Evolutionary conservation across 768 basidiomycete genomes (phyloP), one percentile per base, ranked within the genome.

Genomic region (Lactarius quietus): DNA sequence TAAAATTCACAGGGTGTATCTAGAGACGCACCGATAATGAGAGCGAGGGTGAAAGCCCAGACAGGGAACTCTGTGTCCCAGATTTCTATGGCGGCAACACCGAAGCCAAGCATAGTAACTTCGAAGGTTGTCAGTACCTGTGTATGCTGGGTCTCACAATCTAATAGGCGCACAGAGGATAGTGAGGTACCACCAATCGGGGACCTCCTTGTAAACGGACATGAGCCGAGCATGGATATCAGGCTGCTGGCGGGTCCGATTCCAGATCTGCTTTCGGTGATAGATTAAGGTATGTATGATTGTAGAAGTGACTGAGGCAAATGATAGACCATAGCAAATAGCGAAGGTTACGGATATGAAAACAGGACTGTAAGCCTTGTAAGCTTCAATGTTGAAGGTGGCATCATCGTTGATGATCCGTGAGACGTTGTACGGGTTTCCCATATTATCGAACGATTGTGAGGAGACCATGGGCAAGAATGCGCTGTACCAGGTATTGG

Each of bases 181-280:
- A n/a, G n/a, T n/a, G n/a, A n/a, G n/a, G n/a, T n/a, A n/a, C n/a
- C n/a, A n/a, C n/a, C n/a, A n/a, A n/a, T n/a, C n/a, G n/a, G n/a
- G n/a, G n/a, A n/a, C n/a, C n/a, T n/a, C n/a, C n/a, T n/a, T n/a
- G n/a, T n/a, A n/a, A n/a, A n/a, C n/a, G n/a, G n/a, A n/a, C n/a
- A n/a, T n/a, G n/a, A n/a, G n/a, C n/a, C n/a, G n/a, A n/a, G 90
- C 89, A 69, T 94, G 92, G 66, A 94, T 84, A 76, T 94, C 92
- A 1, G 89, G 87, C 71, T 93, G 90, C 57, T 86, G 83, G 56
- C 86, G 85, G 28, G 86, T 76, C 74, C 92, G 90, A 0, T 74
- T 76, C 85, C 84, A 88, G 61, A 93, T 89, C 72, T 90, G 89
- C 72, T 90, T 88, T 70, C 90, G 84, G 82, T 86, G 90, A 76